Base-by-base conservation (phyloP, 768 basidiomycete species). In the Mycena kentingensis region DNA sequence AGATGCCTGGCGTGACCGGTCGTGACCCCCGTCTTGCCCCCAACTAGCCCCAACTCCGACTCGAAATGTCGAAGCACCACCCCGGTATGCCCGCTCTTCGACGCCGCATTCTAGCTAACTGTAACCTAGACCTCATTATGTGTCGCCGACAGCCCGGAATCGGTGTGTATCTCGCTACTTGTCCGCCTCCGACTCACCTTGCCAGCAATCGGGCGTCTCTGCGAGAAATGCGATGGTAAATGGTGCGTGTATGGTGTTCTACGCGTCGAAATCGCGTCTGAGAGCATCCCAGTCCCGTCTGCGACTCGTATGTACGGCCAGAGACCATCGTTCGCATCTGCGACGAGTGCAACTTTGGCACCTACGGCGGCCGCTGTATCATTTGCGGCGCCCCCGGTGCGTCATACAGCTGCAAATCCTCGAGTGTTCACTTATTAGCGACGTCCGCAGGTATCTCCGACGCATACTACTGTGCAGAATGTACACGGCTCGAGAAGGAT, bases 161-260 rank as follows among this genome's bases (percentile, higher is more conserved):
- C 51, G 95, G 95, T 92, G 61, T 60, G 85, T 71, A 48, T 10
- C 26, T 44, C 8, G 31, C 27, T 25, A 18, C 12, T 27, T 18
- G 16, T 35, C 15, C 25, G 21, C 8, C 36, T 19, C 46, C 24
- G 18, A 50, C 37, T 28, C 47, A 45, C 39, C 53, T 13, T 51
- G 19, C 16, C 61, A 97, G 97, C 97, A 41, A 97, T 98, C 63
- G 97, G 97, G 35, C 90, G 97, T 63, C 81, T 98, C 46, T 99
- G 97, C 71, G 97, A 99, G 74, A 98, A 98, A 70, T 98, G 95
- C 65, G 97, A 99, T 68, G 97, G 97, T 45, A 98, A 98, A 85
- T 99, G 97, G 96, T 97, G 63, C 55, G 87, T 67, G 7, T 12
- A 22, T 24, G 12, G 46, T 4, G 5, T 12, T 19, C 26, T 15